Evolutionary conservation across 768 basidiomycete species (phyloP), one percentile per base, ranked within the genome.

Genomic region (Suillus alpinus): DNA sequence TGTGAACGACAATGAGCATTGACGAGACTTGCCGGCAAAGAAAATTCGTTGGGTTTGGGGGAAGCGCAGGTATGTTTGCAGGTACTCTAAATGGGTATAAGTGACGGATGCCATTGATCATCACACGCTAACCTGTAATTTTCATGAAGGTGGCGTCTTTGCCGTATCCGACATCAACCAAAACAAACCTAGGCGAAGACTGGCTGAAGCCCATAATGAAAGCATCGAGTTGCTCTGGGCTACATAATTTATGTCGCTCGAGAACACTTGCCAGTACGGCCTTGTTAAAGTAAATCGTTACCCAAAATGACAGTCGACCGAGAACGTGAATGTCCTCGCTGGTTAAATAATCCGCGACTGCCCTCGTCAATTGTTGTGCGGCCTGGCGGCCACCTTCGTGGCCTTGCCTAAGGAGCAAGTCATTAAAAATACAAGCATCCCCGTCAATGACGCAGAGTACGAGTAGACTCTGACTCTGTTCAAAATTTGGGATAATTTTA

Each of bases 361-460:
- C 78, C 71, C 86, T 84, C 20, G 88, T 91, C 59, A 91, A 76
- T 56, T 80, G 79, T 66, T 88, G 85, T 32, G 87, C 86, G 47
- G 81, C 78, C 59, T 81, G 79, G 18, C 76, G 74, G 32, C 90
- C 90, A 10, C 90, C 90, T 57, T 82, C 78, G 51, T 83, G 82
- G 7, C 89, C 90, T 71, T 86, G 85, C 34, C 68, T 69, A 43
- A 92, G 74, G 60, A 88, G 78, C 20, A 83, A 75, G 52, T 78
- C 80, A 59, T 78, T 77, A 76, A 92, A 92, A 65, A 90, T 75
- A 63, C 84, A 84, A 52, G 83, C 82, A 69, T 91, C 85, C 41
- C 88, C 90, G 66, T 92, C 87, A 67, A 92, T 80, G 64, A 88
- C 82, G 68, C 89, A 89, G 65, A 90, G 80, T 61, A 92, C 86